phyloP scores from a whole-genome alignment of 169 alveolate species.

The Plasmodium coatneyi region DNA sequence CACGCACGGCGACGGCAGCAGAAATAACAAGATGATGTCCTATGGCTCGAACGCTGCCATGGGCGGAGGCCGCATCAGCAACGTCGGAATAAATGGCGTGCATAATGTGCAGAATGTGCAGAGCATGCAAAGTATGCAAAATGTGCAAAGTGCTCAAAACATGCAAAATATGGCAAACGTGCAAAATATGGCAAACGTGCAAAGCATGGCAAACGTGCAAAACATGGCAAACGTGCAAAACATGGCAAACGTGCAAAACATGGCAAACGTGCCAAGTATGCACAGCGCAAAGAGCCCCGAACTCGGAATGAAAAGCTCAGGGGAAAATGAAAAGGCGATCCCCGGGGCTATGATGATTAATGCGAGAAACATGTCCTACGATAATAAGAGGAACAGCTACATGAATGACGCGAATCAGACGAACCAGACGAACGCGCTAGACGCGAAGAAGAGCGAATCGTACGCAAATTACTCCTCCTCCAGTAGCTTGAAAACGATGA shows the following conservation, averaged over 20 bases:
- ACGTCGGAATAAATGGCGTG: neutral
- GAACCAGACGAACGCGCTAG: neutral
- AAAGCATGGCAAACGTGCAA: neutral
- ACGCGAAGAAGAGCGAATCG: constrained; percentile 15
- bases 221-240: neutral
- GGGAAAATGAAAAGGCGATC: constrained; percentile 39
- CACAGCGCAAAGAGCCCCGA: neutral
- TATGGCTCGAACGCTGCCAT: neutral
- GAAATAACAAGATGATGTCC: constrained; percentile 9
- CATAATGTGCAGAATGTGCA: neutral
- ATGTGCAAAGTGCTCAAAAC: neutral
- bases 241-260: neutral
- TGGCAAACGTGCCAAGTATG: neutral
- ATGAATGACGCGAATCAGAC: constrained; percentile 1
- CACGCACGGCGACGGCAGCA: neutral
- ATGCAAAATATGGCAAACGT: neutral
- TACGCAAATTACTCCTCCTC: constrained; percentile 18
- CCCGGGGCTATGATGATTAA: constrained; percentile 7
- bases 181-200: neutral
- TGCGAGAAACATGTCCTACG: constrained; percentile 36
- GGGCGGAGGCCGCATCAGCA: neutral
- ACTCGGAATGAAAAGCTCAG: neutral
- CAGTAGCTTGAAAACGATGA: constrained; percentile 2
- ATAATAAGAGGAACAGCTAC: constrained; percentile 25
- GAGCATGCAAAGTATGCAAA: neutral